A percentile compares a stretch with the other conserved stretches of the same genome.
phyloP scores from a whole-genome alignment of 768 basidiomycete species.

The Tricholoma furcatifolium region DNA sequence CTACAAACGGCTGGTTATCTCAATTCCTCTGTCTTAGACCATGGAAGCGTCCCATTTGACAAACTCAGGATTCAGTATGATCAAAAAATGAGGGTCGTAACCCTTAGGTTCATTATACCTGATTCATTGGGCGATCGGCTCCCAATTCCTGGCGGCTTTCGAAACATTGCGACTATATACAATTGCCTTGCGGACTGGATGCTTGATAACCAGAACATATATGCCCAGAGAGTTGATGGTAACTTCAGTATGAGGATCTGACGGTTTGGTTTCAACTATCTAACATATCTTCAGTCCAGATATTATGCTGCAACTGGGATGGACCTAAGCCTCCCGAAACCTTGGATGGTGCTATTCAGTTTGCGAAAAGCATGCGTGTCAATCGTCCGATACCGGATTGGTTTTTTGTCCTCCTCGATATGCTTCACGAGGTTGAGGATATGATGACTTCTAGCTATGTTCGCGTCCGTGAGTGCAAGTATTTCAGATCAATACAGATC shows the following conservation, averaged over 20 bases:
- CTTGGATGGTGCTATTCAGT: constrained; percentile 15
- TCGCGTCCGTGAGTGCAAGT: constrained; percentile 22
- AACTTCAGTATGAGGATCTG: neutral
- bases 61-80: constrained; percentile 1
- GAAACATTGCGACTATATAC: constrained; percentile 3
- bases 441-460: constrained; percentile 3
- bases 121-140: neutral
- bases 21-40: neutral
- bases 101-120: neutral
- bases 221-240: constrained; percentile 3
- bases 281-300: neutral
- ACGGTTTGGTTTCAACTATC: neutral
- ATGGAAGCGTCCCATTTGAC: neutral
- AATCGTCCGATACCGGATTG: constrained; percentile 24
- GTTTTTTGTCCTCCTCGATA: constrained; percentile 24
- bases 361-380: constrained; percentile 8
- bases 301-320: constrained; percentile 1
- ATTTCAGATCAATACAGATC: no score
- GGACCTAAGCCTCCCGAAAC: constrained; percentile 9
- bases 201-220: constrained; percentile 1
- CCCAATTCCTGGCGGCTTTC: constrained; percentile 2
- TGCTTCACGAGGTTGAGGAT: constrained; percentile 25
- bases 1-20: constrained; percentile 21
- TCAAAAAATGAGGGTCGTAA: constrained; percentile 3
- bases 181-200: constrained; percentile 5